Evolutionary conservation across 768 basidiomycete species (phyloP), one percentile per base, ranked within the genome.

Genomic region (Lentinus tigrinus): DNA sequence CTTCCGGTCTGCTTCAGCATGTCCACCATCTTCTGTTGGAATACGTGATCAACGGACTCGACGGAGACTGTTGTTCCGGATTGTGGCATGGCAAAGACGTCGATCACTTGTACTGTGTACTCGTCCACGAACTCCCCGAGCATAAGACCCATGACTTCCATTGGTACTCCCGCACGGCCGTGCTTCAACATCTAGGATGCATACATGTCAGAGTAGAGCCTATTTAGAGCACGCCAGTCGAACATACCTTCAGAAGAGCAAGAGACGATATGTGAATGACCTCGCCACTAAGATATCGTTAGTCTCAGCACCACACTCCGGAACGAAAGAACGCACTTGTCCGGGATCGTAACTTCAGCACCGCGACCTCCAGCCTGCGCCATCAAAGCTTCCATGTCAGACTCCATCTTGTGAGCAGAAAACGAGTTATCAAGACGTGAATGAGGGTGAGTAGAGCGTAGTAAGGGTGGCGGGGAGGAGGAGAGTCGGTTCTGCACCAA

Each of bases 61-160:
- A 98, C 95, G 48, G 93, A 94, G 42, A 98, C 96, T 0, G 93
- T 95, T 17, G 96, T 98, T 61, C 96, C 96, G 16, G 93, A 94
- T 67, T 98, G 96, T 46, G 96, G 96, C 96, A 98, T 98, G 44
- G 96, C 96, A 67, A 98, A 98, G 60, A 98, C 96, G 70, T 98
- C 96, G 72, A 95, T 88, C 42, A 94, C 90, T 73, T 94, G 88
- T 46, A 96, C 87, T 4, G 89, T 90, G 78, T 96, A 96, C 70
- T 98, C 97, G 77, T 99, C 97, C 47, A 98, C 93, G 65, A 98
- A 98, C 72, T 97, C 95, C 14, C 96, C 95, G 23, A 98, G 81
- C 93, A 98, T 95, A 38, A 95, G 84, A 60, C 93, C 92, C 96
- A 99, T 98, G 64, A 98, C 96, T 76, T 99, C 97, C 91, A 98